Percentiles rank a stretch among this genome's conserved stretches.
Evolutionary conservation across 306 rosid genomes (phyloP).

Genomic region (Acacia acuminata): DNA sequence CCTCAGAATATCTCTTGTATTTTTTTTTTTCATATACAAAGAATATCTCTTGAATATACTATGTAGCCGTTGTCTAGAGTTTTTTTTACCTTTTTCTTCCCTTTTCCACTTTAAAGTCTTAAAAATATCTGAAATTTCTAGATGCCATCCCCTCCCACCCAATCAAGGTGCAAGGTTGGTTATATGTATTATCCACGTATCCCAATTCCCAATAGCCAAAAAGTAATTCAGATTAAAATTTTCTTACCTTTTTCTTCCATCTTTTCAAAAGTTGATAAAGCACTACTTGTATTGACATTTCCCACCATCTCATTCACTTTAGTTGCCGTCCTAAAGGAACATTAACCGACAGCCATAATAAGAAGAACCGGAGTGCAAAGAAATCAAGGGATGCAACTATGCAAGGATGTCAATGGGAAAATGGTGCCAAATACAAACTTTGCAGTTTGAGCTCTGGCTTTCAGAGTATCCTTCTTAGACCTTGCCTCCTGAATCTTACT

Average conservation of each 20-base stretch:
- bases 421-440: constrained; percentile 59
- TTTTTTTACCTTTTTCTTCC: background rate
- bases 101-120: background rate
- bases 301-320: constrained; percentile 93
- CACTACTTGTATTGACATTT: constrained; percentile 89
- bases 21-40: no score
- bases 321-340: constrained; percentile 75
- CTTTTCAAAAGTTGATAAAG: constrained; percentile 93
- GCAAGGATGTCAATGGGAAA: constrained; percentile 25
- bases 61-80: background rate
- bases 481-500: constrained; percentile 95
- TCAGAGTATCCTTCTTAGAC: constrained; percentile 91
- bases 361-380: constrained; percentile 22
- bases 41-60: background rate
- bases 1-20: background rate
- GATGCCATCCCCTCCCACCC: background rate
- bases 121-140: background rate
- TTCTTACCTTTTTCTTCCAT: constrained; percentile 97
- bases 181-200: constrained; percentile 10
- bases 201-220: constrained; percentile 18
- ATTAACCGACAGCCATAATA: constrained; percentile 33
- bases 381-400: constrained; percentile 14
- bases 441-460: constrained; percentile 96
- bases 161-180: background rate
- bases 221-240: constrained; percentile 2